phyloP scores from a whole-genome alignment of 805 yeast species.

The Saccharomyces kudriavzevii region DNA sequence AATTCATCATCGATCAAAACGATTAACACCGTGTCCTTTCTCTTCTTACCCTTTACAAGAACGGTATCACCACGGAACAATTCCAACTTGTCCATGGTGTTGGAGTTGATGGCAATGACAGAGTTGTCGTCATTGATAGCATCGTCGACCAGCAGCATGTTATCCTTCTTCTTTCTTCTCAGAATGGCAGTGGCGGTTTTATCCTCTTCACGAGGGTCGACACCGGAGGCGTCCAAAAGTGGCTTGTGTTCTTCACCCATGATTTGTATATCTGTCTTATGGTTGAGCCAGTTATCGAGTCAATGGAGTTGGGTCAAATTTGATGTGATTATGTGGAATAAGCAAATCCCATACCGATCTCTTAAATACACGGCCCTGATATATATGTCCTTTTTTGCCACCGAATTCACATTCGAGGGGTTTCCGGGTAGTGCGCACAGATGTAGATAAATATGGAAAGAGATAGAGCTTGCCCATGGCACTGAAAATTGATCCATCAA shows the following conservation, averaged over 20 bases:
- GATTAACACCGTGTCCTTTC: constrained; percentile 93
- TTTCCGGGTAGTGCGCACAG: not conserved
- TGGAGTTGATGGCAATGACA: constrained; percentile 87
- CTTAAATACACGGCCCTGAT: not conserved
- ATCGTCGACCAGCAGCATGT: constrained; percentile 90
- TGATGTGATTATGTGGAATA: not conserved
- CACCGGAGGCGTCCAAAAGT: constrained; percentile 61
- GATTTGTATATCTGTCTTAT: constrained; percentile 1
- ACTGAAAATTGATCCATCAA: not conserved
- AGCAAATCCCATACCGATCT: not conserved
- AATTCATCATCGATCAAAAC: constrained; percentile 94
- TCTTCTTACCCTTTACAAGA: constrained; percentile 92
- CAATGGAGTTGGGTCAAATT: not conserved
- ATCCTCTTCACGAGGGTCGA: constrained; percentile 47
- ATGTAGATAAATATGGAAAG: not conserved
- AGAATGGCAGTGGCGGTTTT: constrained; percentile 94
- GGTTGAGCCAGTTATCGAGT: not conserved
- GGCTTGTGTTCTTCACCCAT: constrained; percentile 36
- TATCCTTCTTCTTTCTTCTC: constrained; percentile 96
- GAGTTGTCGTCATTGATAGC: constrained; percentile 97
- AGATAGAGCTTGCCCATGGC: not conserved
- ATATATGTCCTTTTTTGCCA: not conserved
- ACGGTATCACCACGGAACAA: constrained; percentile 98
- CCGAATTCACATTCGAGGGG: not conserved
- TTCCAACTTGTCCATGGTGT: constrained; percentile 90